A percentile compares a stretch with the other conserved stretches of the same genome.
Conservation (phyloP, 1,139 yeast genomes). For the Spathaspora jeffriesii region DNA sequence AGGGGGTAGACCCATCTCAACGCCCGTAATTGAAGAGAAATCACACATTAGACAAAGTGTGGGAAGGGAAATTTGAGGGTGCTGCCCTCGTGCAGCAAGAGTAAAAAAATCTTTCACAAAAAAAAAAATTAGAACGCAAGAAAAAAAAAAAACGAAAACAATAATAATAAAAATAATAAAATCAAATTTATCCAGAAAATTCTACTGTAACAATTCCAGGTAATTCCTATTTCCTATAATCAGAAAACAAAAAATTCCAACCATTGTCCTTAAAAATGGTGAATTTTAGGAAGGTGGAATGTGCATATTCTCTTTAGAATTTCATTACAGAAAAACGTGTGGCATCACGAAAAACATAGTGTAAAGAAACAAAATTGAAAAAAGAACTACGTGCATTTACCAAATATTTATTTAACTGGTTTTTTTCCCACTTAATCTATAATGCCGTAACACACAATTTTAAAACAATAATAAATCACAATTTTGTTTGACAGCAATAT, state of each 20-base stretch:
- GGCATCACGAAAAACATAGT: not conserved
- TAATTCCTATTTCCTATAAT: not conserved
- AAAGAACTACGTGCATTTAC: not conserved
- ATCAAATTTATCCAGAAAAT: not conserved
- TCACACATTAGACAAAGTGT: not conserved
- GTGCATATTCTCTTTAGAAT: not conserved
- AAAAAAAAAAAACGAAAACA: not conserved
- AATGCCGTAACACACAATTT: not conserved
- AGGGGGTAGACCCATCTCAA: not conserved
- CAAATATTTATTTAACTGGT: not conserved
- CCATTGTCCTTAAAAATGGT: not conserved
- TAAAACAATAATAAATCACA: not conserved
- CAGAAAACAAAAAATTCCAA: not conserved
- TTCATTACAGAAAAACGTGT: not conserved
- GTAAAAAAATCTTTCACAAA: too few relatives aligned
- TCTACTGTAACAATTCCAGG: conserved; percentile 1
- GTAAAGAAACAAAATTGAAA: not conserved
- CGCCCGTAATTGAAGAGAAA: not conserved
- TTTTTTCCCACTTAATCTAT: not conserved
- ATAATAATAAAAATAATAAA: not conserved
- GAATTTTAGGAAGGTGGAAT: not conserved
- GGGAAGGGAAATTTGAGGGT: conserved; percentile 2
- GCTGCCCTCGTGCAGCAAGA: conserved; percentile 2
- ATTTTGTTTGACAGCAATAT: conserved; percentile 1
- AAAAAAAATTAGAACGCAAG: not conserved